Percentiles rank a stretch among this genome's conserved stretches.
phyloP scores from a whole-genome alignment of 176 grass and related monocot genomes.

The Avena atlantica region DNA sequence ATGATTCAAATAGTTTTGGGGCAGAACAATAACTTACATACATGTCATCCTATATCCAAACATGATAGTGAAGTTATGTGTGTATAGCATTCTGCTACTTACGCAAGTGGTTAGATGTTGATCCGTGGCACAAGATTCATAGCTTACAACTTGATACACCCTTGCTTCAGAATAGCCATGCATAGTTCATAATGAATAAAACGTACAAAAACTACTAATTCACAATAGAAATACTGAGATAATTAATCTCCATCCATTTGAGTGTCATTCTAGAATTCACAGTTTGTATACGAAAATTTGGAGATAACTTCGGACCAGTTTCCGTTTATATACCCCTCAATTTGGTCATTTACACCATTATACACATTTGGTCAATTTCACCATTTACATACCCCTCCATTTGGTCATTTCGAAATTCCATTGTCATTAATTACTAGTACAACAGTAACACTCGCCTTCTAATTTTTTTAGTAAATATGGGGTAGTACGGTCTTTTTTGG shows the following conservation, averaged over 20 bases:
- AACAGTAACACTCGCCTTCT: neutral
- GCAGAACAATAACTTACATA: slow-evolving; percentile 8
- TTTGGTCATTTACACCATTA: neutral
- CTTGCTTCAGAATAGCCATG: slow-evolving; percentile 2
- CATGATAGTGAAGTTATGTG: neutral
- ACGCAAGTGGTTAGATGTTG: neutral
- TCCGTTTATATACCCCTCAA: neutral
- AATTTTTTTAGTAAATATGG: slow-evolving; percentile 8
- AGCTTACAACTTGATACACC: neutral
- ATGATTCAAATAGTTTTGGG: slow-evolving; percentile 14
- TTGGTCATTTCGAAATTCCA: slow-evolving; percentile 13
- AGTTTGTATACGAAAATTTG: neutral
- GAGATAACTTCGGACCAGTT: neutral
- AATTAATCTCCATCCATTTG: neutral
- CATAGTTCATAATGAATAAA: neutral
- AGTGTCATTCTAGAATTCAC: neutral
- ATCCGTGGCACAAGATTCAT: neutral
- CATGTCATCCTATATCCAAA: neutral
- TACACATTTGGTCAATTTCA: neutral
- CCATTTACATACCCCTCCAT: neutral
- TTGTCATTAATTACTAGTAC: slow-evolving; percentile 9
- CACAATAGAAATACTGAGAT: neutral
- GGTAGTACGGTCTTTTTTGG: neutral
- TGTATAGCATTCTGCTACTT: neutral
- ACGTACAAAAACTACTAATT: neutral